A percentile compares a stretch with the other conserved stretches of the same genome.
Evolutionary conservation across 1,139 yeast species (phyloP).

Genomic region (Nadsonia commutata): DNA sequence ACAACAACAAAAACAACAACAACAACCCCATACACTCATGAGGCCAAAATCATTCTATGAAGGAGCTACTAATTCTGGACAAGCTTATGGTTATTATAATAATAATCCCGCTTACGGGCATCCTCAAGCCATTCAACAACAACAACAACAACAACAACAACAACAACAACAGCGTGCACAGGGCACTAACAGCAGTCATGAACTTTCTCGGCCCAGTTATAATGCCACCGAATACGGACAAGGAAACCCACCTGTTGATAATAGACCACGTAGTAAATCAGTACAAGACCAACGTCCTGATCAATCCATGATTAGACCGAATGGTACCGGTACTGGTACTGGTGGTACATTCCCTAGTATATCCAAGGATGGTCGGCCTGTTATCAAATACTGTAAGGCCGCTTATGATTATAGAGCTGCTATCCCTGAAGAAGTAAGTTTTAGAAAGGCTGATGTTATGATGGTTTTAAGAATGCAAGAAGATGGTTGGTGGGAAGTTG

Average conservation of each 20-base stretch:
- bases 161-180: constrained; percentile 6
- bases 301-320: constrained; percentile 6
- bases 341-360: constrained; percentile 22
- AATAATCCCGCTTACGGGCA: neutral
- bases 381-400: constrained; percentile 48
- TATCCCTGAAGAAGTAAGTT: constrained; percentile 63
- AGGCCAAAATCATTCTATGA: constrained; percentile 9
- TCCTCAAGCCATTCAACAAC: constrained; percentile 5
- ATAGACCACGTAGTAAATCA: constrained; percentile 14
- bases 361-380: constrained; percentile 35
- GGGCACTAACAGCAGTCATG: constrained; percentile 5
- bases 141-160: constrained; percentile 6
- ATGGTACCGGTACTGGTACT: constrained; percentile 5
- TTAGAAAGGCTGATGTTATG: constrained; percentile 62
- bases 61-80: constrained; percentile 4
- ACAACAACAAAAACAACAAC: constrained; percentile 8
- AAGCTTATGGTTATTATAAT: constrained; percentile 1
- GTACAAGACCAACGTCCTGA: constrained; percentile 11
- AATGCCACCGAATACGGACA: constrained; percentile 1
- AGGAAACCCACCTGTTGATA: neutral
- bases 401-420: constrained; percentile 60
- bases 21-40: constrained; percentile 5
- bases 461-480: constrained; percentile 61
- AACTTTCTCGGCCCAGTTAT: constrained; percentile 5
- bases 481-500: constrained; percentile 87